Evolutionary conservation across 352 stramenopile genomes (phyloP).

Genomic region (Globisporangium parvum): DNA sequence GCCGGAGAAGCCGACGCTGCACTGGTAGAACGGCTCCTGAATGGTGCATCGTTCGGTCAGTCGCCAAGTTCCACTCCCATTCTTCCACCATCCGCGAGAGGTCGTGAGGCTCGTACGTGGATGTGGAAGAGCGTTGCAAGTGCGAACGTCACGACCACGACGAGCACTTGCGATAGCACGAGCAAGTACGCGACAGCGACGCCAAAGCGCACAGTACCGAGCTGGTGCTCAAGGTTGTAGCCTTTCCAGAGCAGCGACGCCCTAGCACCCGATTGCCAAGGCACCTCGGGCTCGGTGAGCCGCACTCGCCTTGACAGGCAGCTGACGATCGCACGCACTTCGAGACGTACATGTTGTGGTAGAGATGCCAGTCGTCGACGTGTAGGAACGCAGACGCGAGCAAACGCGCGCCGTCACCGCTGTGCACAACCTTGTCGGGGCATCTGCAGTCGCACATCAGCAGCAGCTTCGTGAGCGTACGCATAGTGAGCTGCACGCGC

Average conservation of each 20-base stretch:
- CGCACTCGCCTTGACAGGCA: not conserved
- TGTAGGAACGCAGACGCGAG: constrained; percentile 78
- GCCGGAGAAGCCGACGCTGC: constrained; percentile 70
- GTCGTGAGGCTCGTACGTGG: constrained; percentile 1
- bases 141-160: constrained; percentile 34
- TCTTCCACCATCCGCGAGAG: not conserved
- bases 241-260: constrained; percentile 82
- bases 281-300: not conserved
- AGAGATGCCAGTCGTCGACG: constrained; percentile 80
- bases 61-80: not conserved
- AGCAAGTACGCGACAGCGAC: constrained; percentile 48
- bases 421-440: constrained; percentile 42
- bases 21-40: constrained; percentile 41
- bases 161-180: constrained; percentile 50
- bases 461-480: not conserved
- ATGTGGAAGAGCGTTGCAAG: constrained; percentile 26
- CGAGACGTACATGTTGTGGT: constrained; percentile 83
- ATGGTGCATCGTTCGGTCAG: no score
- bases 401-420: constrained; percentile 35
- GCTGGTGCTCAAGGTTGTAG: constrained; percentile 58
- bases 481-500: not conserved
- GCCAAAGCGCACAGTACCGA: constrained; percentile 47
- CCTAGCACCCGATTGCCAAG: constrained; percentile 22
- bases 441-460: constrained; percentile 37
- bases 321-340: constrained; percentile 12